A percentile compares a stretch with the other conserved stretches of the same genome.
These are phyloP conservation scores for Tetrapyrgos nigripes DNA, from an alignment of 1,284 basidiomycete species.

Conservation along the genomic window DNA sequence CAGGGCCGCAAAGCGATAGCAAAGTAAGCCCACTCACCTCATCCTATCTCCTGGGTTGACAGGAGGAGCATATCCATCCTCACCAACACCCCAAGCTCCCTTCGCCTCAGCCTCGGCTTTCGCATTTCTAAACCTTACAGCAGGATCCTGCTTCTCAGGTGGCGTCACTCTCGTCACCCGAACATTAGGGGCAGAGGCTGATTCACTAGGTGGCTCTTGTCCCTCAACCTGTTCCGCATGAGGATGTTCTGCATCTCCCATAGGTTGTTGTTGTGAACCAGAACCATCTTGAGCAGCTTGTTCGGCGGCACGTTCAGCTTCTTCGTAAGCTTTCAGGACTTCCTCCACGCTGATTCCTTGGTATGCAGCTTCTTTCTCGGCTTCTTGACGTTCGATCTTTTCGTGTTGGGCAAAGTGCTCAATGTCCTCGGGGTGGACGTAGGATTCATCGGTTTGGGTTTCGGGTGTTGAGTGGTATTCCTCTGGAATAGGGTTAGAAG, in stretches of 20 bases:
- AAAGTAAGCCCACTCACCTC: slow-evolving; percentile 50
- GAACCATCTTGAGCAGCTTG: slow-evolving; percentile 29
- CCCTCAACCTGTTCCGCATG: slow-evolving; percentile 40
- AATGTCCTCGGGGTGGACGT: slow-evolving; percentile 90
- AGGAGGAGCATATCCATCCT: slow-evolving; percentile 78
- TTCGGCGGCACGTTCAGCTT: slow-evolving; percentile 33
- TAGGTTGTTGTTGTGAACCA: slow-evolving; percentile 23
- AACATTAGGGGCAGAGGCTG: slow-evolving; percentile 41
- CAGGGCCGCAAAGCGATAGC: slow-evolving; percentile 1
- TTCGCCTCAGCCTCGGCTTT: slow-evolving; percentile 53
- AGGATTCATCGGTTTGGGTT: slow-evolving; percentile 95
- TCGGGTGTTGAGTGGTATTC: slow-evolving; percentile 95
- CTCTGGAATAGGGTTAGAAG: slow-evolving; percentile 51
- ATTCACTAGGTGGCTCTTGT: slow-evolving; percentile 25
- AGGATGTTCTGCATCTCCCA: slow-evolving; percentile 30
- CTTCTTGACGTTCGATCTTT: slow-evolving; percentile 86
- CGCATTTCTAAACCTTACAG: slow-evolving; percentile 61
- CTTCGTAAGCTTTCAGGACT: slow-evolving; percentile 58
- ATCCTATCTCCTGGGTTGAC: slow-evolving; percentile 71
- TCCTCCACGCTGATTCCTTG: slow-evolving; percentile 83
- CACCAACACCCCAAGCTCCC: slow-evolving; percentile 77
- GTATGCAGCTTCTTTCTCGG: slow-evolving; percentile 80
- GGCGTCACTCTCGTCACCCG: slow-evolving; percentile 62
- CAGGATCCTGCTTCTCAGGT: slow-evolving; percentile 72
- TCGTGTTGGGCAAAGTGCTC: slow-evolving; percentile 92